Conservation (phyloP, 2,329 filamentous ascomycete genomes). For the Nemania sp. region DNA sequence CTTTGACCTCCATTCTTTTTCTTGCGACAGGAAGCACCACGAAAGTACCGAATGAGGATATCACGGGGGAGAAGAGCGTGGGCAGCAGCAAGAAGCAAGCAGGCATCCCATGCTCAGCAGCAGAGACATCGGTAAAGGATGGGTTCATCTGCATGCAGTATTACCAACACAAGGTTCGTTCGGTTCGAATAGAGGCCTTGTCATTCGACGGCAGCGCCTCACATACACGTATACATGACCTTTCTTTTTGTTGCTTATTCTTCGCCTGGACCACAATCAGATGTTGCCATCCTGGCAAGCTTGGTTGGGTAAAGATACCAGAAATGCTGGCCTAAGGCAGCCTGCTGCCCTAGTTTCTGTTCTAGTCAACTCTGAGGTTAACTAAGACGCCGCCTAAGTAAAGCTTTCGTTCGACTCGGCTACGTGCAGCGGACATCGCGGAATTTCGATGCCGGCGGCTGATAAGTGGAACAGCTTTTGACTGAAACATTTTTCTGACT, state of each 20-base stretch:
- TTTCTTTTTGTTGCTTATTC: neutral
- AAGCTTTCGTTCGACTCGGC: no score
- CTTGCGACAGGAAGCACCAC: neutral
- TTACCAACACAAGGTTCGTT: conserved; percentile 3
- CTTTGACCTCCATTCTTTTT: neutral
- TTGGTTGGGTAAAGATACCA: neutral
- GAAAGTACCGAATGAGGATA: neutral
- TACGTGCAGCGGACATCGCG: neutral
- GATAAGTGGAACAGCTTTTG: neutral
- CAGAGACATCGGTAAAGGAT: conserved; percentile 7
- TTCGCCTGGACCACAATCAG: no score
- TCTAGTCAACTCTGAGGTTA: no score
- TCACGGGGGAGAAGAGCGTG: neutral
- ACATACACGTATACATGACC: neutral
- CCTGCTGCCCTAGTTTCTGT: no score
- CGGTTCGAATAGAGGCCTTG: neutral
- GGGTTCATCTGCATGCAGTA: conserved; percentile 14
- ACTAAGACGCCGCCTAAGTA: no score
- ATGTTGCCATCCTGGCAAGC: conserved; percentile 2
- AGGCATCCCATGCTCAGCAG: conserved; percentile 9
- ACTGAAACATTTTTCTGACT: neutral
- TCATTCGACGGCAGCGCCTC: no score
- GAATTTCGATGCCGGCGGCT: neutral
- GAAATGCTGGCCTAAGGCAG: no score
- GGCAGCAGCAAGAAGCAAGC: neutral